These are phyloP conservation scores for Fusarium sp. DNA, from an alignment of 2,329 filamentous ascomycete genomes.

Conservation along the genomic window DNA sequence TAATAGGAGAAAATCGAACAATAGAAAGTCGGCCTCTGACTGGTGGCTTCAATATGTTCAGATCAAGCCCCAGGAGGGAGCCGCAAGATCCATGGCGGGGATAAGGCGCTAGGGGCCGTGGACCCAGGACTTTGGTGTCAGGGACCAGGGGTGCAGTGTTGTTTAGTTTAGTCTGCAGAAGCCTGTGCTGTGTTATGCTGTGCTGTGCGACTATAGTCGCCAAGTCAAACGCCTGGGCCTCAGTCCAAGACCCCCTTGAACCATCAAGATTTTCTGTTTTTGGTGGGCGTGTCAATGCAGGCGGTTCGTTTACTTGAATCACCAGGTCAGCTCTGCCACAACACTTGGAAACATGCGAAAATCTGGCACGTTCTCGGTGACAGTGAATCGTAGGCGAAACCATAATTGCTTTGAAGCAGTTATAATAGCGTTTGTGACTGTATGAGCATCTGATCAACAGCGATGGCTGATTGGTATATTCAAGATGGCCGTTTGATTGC, in stretches of 20 bases:
- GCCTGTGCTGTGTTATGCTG: slow-evolving; percentile 23
- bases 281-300: slow-evolving; percentile 24
- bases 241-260: slow-evolving; percentile 37
- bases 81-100: slow-evolving; percentile 52
- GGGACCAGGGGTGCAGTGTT: slow-evolving; percentile 28
- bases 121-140: slow-evolving; percentile 40
- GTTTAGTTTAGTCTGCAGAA: slow-evolving; percentile 43
- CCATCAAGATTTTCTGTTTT: slow-evolving; percentile 19
- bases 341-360: slow-evolving; percentile 7
- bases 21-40: slow-evolving; percentile 41
- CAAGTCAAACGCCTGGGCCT: slow-evolving; percentile 48
- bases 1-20: slow-evolving; percentile 49
- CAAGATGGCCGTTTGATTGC: slow-evolving; percentile 35
- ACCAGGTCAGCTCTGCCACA: slow-evolving; percentile 2
- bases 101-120: slow-evolving; percentile 44
- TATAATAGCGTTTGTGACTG: slow-evolving; percentile 27
- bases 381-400: slow-evolving; percentile 37
- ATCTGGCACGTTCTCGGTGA: slow-evolving; percentile 30
- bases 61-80: slow-evolving; percentile 47
- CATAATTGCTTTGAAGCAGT: slow-evolving; percentile 34
- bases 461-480: slow-evolving; percentile 30
- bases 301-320: slow-evolving; percentile 26
- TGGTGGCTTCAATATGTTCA: slow-evolving; percentile 40
- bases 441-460: slow-evolving; percentile 15
- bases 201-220: slow-evolving; percentile 36